Evolutionary conservation across 1,284 basidiomycete genomes (phyloP).

Genomic region (Ustilago crameri): DNA sequence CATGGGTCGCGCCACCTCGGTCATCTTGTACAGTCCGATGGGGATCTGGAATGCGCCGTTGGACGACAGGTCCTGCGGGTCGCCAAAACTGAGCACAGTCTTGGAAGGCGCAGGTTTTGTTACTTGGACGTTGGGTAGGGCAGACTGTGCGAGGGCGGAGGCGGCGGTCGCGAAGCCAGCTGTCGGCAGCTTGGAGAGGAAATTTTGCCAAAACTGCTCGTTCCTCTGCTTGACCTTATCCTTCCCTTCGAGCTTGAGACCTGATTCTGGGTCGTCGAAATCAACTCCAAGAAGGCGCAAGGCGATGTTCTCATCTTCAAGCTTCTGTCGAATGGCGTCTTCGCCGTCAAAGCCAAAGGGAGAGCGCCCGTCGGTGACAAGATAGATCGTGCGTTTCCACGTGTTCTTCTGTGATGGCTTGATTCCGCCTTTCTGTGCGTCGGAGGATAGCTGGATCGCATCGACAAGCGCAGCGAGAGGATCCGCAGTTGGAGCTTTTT

Average conservation of each 20-base stretch:
- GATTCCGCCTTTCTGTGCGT: constrained; percentile 49
- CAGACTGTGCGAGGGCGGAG: constrained; percentile 46
- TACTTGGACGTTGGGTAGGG: constrained; percentile 51
- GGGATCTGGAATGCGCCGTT: constrained; percentile 80
- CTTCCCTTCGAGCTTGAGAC: constrained; percentile 77
- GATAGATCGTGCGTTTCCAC: constrained; percentile 59
- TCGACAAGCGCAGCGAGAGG: constrained; percentile 87
- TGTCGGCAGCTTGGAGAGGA: constrained; percentile 70
- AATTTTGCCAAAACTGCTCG: constrained; percentile 78
- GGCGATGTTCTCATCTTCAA: constrained; percentile 46
- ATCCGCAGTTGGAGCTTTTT: constrained; percentile 42
- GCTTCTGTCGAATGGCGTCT: constrained; percentile 31
- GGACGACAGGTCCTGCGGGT: constrained; percentile 60
- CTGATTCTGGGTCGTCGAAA: constrained; percentile 80
- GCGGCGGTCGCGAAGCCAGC: constrained; percentile 72
- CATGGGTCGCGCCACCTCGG: constrained; percentile 78
- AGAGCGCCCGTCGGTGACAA: constrained; percentile 66
- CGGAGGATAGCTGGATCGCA: constrained; percentile 76
- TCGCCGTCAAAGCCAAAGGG: constrained; percentile 46
- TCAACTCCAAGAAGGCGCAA: constrained; percentile 75
- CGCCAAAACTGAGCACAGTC: constrained; percentile 56
- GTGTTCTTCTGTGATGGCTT: constrained; percentile 47
- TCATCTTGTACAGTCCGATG: constrained; percentile 85
- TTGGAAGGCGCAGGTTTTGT: constrained; percentile 42
- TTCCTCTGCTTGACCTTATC: constrained; percentile 79